Percentiles rank a stretch among this genome's conserved stretches.
These are phyloP conservation scores for Boletus rubropictus DNA, from an alignment of 768 basidiomycete genomes.

Conservation along the genomic window DNA sequence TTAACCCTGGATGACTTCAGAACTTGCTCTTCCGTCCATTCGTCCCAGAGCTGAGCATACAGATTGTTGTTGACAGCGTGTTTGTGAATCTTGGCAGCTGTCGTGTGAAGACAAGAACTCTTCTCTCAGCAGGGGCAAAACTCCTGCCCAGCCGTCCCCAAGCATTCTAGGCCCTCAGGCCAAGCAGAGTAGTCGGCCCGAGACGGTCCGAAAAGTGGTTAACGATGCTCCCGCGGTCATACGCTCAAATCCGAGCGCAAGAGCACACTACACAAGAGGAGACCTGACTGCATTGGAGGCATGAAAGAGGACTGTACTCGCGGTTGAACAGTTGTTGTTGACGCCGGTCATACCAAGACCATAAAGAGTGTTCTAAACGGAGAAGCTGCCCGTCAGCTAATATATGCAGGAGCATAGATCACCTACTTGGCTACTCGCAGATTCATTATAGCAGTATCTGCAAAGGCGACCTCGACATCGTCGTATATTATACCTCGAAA, in stretches of 20 bases:
- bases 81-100: constrained; percentile 76
- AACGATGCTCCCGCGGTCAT: constrained; percentile 70
- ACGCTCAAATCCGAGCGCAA: constrained; percentile 81
- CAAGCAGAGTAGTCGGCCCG: constrained; percentile 42
- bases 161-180: constrained; percentile 39
- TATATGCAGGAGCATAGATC: not conserved
- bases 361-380: constrained; percentile 62
- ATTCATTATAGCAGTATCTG: constrained; percentile 74
- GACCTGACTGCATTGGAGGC: constrained; percentile 63
- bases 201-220: constrained; percentile 51
- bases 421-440: constrained; percentile 62
- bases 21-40: constrained; percentile 68
- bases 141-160: constrained; percentile 47
- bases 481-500: constrained; percentile 74
- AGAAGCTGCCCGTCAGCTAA: not conserved
- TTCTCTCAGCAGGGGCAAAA: constrained; percentile 43
- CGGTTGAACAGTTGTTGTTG: constrained; percentile 82
- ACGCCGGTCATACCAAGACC: constrained; percentile 76
- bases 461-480: constrained; percentile 60
- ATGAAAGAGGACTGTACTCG: constrained; percentile 67
- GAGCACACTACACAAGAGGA: constrained; percentile 61
- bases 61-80: constrained; percentile 79
- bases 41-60: constrained; percentile 75
- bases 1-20: constrained; percentile 60
- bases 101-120: not conserved